Conservation (phyloP, 1,139 yeast species). For the Trichomonascaceae sp. region DNA sequence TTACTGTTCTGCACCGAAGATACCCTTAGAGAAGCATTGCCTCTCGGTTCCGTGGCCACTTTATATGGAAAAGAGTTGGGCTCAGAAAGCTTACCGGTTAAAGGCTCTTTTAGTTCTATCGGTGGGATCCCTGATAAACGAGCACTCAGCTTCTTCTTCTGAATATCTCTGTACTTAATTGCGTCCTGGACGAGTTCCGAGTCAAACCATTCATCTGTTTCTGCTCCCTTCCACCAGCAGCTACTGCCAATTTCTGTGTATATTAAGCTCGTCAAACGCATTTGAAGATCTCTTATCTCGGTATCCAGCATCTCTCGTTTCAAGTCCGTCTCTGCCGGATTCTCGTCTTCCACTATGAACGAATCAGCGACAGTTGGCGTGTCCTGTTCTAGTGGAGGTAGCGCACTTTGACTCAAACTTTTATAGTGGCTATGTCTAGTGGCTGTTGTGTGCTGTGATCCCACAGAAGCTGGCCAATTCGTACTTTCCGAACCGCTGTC, state of each 20-base stretch:
- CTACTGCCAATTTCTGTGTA: conserved; percentile 28
- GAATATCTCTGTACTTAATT: conserved; percentile 15
- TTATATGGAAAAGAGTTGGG: not conserved
- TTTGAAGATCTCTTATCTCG: conserved; percentile 24
- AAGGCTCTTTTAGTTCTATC: conserved; percentile 19
- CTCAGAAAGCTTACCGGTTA: conserved; percentile 8
- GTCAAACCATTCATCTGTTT: conserved; percentile 29
- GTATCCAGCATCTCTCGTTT: conserved; percentile 22
- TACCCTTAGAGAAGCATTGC: not conserved
- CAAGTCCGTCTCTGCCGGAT: conserved; percentile 9
- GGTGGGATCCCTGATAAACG: conserved; percentile 19
- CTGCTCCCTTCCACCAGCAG: conserved; percentile 29
- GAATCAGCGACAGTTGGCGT: not conserved
- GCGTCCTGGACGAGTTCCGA: conserved; percentile 21
- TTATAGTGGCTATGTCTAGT: conserved; percentile 22
- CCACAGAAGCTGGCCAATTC: conserved; percentile 2
- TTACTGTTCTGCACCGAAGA: not conserved
- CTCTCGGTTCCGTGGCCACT: not conserved
- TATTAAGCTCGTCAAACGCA: conserved; percentile 27
- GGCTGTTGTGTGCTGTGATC: not conserved
- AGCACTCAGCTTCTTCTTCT: conserved; percentile 14
- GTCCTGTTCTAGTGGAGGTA: conserved; percentile 1
- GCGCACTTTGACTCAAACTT: conserved; percentile 22
- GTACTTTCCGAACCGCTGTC: conserved; percentile 15
- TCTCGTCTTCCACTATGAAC: conserved; percentile 9